A percentile compares a stretch with the other conserved stretches of the same genome.
These are phyloP conservation scores for Lipomyces starkeyi DNA, from an alignment of 805 yeast genomes.

Conservation along the genomic window DNA sequence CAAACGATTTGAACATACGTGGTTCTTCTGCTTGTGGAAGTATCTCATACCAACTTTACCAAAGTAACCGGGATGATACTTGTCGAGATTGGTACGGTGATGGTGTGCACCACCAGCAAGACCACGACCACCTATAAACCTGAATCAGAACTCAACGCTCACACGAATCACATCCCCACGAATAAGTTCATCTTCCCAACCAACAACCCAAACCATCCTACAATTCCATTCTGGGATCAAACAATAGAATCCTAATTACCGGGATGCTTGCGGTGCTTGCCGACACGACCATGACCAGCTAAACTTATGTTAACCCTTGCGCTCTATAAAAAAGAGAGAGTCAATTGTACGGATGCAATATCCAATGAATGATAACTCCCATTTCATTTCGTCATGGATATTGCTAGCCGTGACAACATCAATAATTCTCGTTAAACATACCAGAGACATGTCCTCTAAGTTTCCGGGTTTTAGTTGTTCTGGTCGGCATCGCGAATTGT, in stretches of 20 bases:
- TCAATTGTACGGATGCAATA: not conserved
- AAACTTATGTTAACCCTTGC: slow-evolving; percentile 41
- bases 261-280: slow-evolving; percentile 99
- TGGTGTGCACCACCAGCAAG: slow-evolving; percentile 99
- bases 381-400: not conserved
- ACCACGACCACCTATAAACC: slow-evolving; percentile 89
- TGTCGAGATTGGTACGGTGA: slow-evolving; percentile 99
- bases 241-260: slow-evolving; percentile 46
- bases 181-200: not conserved
- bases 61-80: slow-evolving; percentile 99
- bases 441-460: slow-evolving; percentile 99
- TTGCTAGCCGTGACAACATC: not conserved
- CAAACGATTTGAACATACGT: slow-evolving; percentile 30
- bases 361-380: not conserved
- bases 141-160: not conserved
- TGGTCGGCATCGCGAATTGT: slow-evolving; percentile 40
- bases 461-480: slow-evolving; percentile 85
- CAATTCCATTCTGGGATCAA: not conserved
- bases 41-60: slow-evolving; percentile 99
- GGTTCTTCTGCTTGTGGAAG: slow-evolving; percentile 43
- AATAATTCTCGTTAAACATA: slow-evolving; percentile 57
- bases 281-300: slow-evolving; percentile 99
- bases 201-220: not conserved
- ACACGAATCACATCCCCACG: not conserved
- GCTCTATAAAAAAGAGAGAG: not conserved